Evolutionary conservation across 169 alveolate genomes (phyloP), one percentile per base, ranked within the genome.

Genomic region (Fabrea salina): DNA sequence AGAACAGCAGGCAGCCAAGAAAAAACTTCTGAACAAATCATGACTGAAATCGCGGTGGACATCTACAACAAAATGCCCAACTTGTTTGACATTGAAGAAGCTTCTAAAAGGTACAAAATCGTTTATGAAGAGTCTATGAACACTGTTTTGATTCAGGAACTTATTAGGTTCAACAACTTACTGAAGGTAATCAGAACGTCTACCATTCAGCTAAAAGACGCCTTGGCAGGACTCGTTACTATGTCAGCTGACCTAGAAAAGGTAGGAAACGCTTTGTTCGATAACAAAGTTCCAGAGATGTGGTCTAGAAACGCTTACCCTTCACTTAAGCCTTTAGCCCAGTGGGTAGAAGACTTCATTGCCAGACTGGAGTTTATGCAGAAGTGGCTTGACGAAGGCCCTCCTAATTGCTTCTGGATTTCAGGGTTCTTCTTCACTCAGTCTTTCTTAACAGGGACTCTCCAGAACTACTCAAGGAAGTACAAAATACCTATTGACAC

Each of bases 361-460:
- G 79, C 82, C 16, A 92, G 98, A 54, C 84, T 93, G 51, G 85
- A 91, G 77, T 95, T 94, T 88, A 86, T 96, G 51, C 88, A 91
- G 71, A 82, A 89, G 35, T 96, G 99, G 99, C 85, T 95, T 50
- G 94, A 92, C 76, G 82, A 87, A 25, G 97, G 96, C 22, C 91
- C 91, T 37, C 99, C 99, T 0, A 64, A 88, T 32, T 85, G 88
- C 16, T 94, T 92, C 79, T 94, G 97, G 96, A 90, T 96, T 32
- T 92, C 97, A 37, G 97, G 97, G 37, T 96, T 95, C 82, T 95
- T 88, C 89, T 94, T 92, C 84, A 92, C 97, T 35, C 94, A 95
- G 81, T 86, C 97, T 44, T 95, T 96, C 90, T 84, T 95, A 54
- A 95, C 98, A 4, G 99, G 97, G 41, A 93, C 94, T 58, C 84